Evolutionary conservation across 2,329 filamentous ascomycete genomes (phyloP).

Genomic region (Ceratocystis alfenasii): DNA sequence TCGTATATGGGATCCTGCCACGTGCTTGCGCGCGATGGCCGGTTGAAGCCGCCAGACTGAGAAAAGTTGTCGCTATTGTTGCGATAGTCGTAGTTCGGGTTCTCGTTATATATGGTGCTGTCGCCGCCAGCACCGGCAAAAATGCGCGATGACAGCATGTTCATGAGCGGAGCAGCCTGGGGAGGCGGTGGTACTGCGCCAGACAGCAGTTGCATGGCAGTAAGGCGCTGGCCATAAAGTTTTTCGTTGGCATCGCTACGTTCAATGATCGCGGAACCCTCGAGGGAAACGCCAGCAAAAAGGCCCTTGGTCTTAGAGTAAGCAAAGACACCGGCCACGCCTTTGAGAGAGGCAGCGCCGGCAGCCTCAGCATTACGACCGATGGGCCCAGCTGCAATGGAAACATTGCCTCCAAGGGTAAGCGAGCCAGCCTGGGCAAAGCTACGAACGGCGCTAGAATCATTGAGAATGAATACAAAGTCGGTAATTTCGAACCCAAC

Average conservation of each 20-base stretch:
- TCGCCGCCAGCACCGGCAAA: slow-evolving; percentile 56
- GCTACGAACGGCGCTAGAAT: slow-evolving; percentile 74
- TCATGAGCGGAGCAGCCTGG: slow-evolving; percentile 72
- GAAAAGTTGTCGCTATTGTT: slow-evolving; percentile 32
- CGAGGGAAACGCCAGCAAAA: slow-evolving; percentile 88
- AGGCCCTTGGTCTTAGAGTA: slow-evolving; percentile 97
- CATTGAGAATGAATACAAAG: slow-evolving; percentile 98
- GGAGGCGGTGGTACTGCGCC: slow-evolving; percentile 68
- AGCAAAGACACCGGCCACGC: slow-evolving; percentile 84
- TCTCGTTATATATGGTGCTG: slow-evolving; percentile 81
- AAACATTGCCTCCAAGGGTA: slow-evolving; percentile 91
- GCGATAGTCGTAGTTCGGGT: slow-evolving; percentile 68
- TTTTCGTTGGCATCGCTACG: slow-evolving; percentile 94
- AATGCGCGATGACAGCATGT: slow-evolving; percentile 68
- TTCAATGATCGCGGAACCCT: slow-evolving; percentile 87
- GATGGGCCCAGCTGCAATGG: slow-evolving; percentile 83
- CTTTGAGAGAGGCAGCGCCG: slow-evolving; percentile 78
- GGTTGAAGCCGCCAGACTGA: slow-evolving; percentile 41
- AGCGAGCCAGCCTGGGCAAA: slow-evolving; percentile 87
- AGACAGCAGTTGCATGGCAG: slow-evolving; percentile 68
- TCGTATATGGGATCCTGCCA: slow-evolving; percentile 71
- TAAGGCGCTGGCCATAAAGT: slow-evolving; percentile 73
- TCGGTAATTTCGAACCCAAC: slow-evolving; percentile 81
- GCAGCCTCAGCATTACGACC: slow-evolving; percentile 93
- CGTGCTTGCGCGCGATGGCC: slow-evolving; percentile 51